These are phyloP conservation scores for Huntiella omanensis DNA, from an alignment of 2,329 filamentous ascomycete species.

Conservation along the genomic window DNA sequence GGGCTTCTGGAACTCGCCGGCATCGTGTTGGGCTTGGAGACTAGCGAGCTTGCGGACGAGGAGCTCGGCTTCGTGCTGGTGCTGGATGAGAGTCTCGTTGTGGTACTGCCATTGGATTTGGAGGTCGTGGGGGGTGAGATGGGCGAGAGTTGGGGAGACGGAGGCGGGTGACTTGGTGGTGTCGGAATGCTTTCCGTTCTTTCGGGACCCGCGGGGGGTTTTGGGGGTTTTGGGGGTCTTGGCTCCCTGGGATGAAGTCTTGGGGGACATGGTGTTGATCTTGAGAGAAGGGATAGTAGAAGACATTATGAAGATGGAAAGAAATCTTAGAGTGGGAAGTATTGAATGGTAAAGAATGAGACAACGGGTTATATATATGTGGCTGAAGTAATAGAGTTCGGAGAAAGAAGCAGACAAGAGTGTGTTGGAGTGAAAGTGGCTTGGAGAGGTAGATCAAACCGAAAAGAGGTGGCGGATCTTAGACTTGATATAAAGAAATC, in stretches of 20 bases:
- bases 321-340: not conserved
- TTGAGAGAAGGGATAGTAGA: not conserved
- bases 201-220: not conserved
- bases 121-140: slow-evolving; percentile 4
- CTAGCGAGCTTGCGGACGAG: slow-evolving; percentile 8
- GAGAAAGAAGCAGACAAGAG: no score
- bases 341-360: no score
- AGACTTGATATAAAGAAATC: no score
- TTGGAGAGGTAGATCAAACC: no score
- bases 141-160: slow-evolving; percentile 2
- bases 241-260: not conserved
- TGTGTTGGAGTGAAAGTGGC: no score
- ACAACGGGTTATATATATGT: no score
- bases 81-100: slow-evolving; percentile 3
- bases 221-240: not conserved
- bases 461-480: no score
- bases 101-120: slow-evolving; percentile 8
- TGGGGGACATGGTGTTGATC: not conserved
- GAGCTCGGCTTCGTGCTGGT: slow-evolving; percentile 5
- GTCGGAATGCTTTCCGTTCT: not conserved
- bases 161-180: not conserved
- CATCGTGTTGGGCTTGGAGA: slow-evolving; percentile 6
- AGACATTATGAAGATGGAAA: not conserved
- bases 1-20: slow-evolving; percentile 2
- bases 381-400: no score